Conservation (phyloP, 2,329 filamentous ascomycete species). For the Thielaviopsis euricoi region DNA sequence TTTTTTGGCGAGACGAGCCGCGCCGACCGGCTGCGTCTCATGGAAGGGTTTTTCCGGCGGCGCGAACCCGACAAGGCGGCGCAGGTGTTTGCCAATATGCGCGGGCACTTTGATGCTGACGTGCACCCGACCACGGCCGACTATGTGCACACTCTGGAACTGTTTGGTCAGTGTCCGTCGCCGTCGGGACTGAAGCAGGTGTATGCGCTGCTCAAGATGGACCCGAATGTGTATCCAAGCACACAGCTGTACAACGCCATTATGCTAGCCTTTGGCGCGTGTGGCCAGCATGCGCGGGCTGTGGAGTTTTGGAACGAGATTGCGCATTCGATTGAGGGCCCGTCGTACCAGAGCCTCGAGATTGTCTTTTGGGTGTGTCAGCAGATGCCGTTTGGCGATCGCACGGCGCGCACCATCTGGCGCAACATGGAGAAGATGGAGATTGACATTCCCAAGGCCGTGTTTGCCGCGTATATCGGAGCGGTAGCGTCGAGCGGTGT, state of each 20-base stretch:
- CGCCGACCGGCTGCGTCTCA: constrained; percentile 50
- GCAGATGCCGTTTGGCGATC: constrained; percentile 37
- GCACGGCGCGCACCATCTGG: constrained; percentile 53
- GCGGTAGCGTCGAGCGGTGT: constrained; percentile 59
- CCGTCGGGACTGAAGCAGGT: constrained; percentile 53
- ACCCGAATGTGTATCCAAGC: constrained; percentile 59
- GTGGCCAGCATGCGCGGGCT: constrained; percentile 47
- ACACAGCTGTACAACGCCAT: constrained; percentile 69
- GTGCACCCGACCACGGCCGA: constrained; percentile 55
- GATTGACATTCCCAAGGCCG: constrained; percentile 53
- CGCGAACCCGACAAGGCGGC: constrained; percentile 69
- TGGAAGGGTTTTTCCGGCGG: constrained; percentile 68
- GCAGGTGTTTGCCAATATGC: constrained; percentile 85
- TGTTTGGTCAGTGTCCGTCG: constrained; percentile 42
- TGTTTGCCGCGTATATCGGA: constrained; percentile 64
- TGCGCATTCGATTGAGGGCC: constrained; percentile 67
- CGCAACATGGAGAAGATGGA: constrained; percentile 55
- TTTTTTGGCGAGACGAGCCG: constrained; percentile 51
- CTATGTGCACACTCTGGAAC: constrained; percentile 64
- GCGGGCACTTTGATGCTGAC: constrained; percentile 47
- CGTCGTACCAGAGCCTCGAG: constrained; percentile 62
- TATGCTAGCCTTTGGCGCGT: constrained; percentile 69
- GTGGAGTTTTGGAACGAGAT: constrained; percentile 76
- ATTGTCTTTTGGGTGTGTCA: constrained; percentile 72
- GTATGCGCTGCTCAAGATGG: constrained; percentile 90